phyloP scores from a whole-genome alignment of 1,284 basidiomycete species.

The Sphaerobolus stellatus region DNA sequence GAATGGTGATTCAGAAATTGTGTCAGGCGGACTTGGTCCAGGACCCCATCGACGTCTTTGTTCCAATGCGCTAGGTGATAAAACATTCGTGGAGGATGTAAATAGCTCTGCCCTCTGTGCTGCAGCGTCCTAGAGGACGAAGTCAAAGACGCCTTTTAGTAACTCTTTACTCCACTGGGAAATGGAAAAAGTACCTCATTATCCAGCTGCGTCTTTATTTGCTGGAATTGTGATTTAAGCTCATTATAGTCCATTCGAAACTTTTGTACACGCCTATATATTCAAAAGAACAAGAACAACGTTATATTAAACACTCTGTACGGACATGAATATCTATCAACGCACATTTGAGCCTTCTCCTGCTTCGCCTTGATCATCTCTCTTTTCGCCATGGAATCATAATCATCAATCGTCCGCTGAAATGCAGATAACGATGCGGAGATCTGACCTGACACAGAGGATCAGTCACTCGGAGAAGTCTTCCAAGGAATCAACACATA shows the following conservation, averaged over 20 bases:
- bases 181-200: conserved; percentile 38
- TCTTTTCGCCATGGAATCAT: conserved; percentile 91
- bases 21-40: conserved; percentile 40
- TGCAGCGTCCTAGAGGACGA: conserved; percentile 49
- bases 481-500: conserved; percentile 42
- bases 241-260: conserved; percentile 76
- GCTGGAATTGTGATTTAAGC: conserved; percentile 69
- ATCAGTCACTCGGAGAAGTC: neutral
- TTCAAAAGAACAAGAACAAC: conserved; percentile 3
- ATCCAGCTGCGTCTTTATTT: conserved; percentile 52
- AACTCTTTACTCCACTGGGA: too few species aligned
- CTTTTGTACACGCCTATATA: conserved; percentile 74
- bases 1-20: conserved; percentile 73
- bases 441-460: conserved; percentile 75
- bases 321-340: conserved; percentile 12
- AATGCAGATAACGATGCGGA: conserved; percentile 91
- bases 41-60: conserved; percentile 58
- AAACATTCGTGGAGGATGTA: conserved; percentile 45
- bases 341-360: conserved; percentile 90
- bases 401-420: conserved; percentile 91
- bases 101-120: conserved; percentile 62
- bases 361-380: conserved; percentile 93
- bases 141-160: conserved; percentile 1
- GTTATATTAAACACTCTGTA: conserved; percentile 1
- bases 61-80: conserved; percentile 50